Evolutionary conservation across 208 protist genomes (phyloP).

Genomic region (Acanthamoeba lenticulata): DNA sequence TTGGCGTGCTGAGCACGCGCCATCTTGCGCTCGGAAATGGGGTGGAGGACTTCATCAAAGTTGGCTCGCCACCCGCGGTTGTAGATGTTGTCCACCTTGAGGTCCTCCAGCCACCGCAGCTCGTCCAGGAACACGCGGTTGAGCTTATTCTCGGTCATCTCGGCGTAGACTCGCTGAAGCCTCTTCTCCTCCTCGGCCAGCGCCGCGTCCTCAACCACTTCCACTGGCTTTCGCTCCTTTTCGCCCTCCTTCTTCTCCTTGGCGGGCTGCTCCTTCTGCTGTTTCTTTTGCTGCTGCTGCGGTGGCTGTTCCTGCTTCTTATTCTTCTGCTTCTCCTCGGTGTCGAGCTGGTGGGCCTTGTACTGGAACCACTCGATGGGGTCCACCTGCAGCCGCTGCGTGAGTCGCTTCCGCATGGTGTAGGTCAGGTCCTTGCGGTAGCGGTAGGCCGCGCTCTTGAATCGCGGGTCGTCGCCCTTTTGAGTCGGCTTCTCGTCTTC

Average conservation of each 20-base stretch:
- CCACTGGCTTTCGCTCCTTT: background rate
- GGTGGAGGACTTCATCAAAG: slow-evolving; percentile 9
- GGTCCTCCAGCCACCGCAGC: background rate
- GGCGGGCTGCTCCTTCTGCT: background rate
- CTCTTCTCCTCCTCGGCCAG: background rate
- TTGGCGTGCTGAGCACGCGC: background rate
- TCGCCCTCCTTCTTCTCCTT: background rate
- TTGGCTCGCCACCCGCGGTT: slow-evolving; percentile 17
- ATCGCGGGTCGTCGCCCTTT: slow-evolving; percentile 8
- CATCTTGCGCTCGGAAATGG: slow-evolving; percentile 30
- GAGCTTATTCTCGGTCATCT: slow-evolving; percentile 2
- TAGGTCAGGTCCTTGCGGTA: background rate
- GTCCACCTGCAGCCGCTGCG: background rate
- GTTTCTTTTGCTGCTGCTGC: background rate
- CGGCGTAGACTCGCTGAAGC: background rate
- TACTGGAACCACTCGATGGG: background rate
- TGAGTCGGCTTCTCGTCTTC: background rate
- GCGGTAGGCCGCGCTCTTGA: background rate
- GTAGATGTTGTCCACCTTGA: slow-evolving; percentile 1
- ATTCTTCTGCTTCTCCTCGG: background rate
- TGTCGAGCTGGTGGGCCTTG: background rate
- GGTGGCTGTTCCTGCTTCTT: background rate
- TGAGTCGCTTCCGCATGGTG: background rate
- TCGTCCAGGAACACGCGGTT: slow-evolving; percentile 13
- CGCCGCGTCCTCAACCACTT: background rate